phyloP scores from a whole-genome alignment of 1,284 basidiomycete genomes.

The Schizophyllum commune region DNA sequence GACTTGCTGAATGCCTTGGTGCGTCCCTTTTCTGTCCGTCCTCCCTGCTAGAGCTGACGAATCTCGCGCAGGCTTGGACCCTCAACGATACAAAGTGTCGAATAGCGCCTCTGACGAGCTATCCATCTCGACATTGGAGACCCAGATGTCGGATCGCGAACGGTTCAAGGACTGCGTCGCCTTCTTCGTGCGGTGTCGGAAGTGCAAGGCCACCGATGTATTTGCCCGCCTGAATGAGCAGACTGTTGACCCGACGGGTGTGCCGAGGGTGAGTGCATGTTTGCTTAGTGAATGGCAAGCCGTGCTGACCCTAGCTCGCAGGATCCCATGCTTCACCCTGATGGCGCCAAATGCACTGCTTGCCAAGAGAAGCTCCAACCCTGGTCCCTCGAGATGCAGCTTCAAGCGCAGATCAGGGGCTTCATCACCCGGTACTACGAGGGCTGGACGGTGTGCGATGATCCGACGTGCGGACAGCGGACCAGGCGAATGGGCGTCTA shows the following conservation, averaged over 20 bases:
- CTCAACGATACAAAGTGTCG: conserved; percentile 55
- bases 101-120: conserved; percentile 51
- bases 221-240: conserved; percentile 66
- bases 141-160: conserved; percentile 83
- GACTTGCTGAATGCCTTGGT: conserved; percentile 94
- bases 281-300: neutral
- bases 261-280: neutral
- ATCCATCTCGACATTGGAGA: conserved; percentile 79
- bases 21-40: conserved; percentile 16
- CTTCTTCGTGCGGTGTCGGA: conserved; percentile 67
- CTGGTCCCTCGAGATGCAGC: conserved; percentile 72
- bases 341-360: conserved; percentile 49
- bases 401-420: conserved; percentile 79
- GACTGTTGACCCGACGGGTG: conserved; percentile 35
- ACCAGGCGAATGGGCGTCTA: conserved; percentile 94
- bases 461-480: conserved; percentile 73
- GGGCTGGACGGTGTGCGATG: conserved; percentile 84
- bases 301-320: conserved; percentile 9
- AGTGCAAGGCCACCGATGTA: conserved; percentile 54
- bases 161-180: conserved; percentile 73
- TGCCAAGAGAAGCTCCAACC: conserved; percentile 51
- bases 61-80: conserved; percentile 66
- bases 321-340: conserved; percentile 39
- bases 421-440: conserved; percentile 84
- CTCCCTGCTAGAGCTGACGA: neutral